Evolutionary conservation across 805 yeast species (phyloP), one percentile per base, ranked within the genome.

Genomic region (Lachancea waltii): DNA sequence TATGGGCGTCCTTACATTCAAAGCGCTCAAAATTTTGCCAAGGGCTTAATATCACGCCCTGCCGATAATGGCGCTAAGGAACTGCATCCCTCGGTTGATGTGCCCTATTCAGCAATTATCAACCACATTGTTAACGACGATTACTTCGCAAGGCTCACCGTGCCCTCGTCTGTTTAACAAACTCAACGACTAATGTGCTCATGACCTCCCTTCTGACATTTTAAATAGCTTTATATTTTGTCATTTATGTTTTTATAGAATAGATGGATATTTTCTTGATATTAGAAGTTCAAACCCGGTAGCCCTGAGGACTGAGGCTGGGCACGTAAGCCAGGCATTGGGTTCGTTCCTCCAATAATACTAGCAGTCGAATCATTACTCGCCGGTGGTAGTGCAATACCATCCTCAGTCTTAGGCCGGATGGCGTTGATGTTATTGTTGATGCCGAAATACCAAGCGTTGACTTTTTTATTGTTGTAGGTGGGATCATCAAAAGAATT

Each of bases 401-500:
- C 64, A 42, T 53, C 51, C 36, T 58, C 62, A 20, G 57, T 48
- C 30, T 59, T 59, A 15, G 52, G 56, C 45, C 64, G 50, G 3
- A 59, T 54, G 6, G 63, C 62, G 33, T 57, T 57, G n/a, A 54
- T 56, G 35, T 58, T 56, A 35, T 59, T 58, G 30, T 59, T 59
- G 18, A 59, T 67, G n/a, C 70, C 71, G 44, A 65, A 67, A 48
- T 62, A 68, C 80, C 80, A 75, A 5, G 79, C 77, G 26, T 75
- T 77, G 35, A 64, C 65, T 48, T 75, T 75, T 30, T 74, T 75
- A 56, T 75, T 70, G 13, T 85, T 81, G 61, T 87, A 86, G 40
- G 85, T 78, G 11, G 85, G 82, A 58, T 85, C 95, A 47, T 79
- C 76, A 64, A 77, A 86, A 3, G 85, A 83, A 54, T 73, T 75